Percentiles rank a stretch among this genome's conserved stretches.
Evolutionary conservation across 805 yeast species (phyloP).

Genomic region (Saccharomycopsis guyanensis): DNA sequence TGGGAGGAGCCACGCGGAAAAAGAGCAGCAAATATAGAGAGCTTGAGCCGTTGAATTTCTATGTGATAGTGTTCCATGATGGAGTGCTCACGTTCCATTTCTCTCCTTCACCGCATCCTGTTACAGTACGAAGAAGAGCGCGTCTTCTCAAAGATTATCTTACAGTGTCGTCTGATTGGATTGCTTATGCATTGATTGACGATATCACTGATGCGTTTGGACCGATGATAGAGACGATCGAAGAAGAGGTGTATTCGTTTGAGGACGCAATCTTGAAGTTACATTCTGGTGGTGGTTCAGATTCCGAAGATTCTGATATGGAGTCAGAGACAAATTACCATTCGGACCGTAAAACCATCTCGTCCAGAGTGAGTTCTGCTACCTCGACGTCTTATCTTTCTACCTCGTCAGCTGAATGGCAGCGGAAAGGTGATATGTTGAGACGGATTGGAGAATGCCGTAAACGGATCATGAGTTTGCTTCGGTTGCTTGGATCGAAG

Average conservation of each 20-base stretch:
- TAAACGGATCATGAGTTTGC: slow-evolving; percentile 84
- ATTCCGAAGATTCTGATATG: slow-evolving; percentile 31
- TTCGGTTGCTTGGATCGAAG: slow-evolving; percentile 78
- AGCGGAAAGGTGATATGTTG: slow-evolving; percentile 88
- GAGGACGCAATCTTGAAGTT: slow-evolving; percentile 84
- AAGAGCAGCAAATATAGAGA: slow-evolving; percentile 30
- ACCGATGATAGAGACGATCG: slow-evolving; percentile 91
- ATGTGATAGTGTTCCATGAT: slow-evolving; percentile 81
- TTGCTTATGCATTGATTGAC: slow-evolving; percentile 92
- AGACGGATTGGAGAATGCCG: slow-evolving; percentile 93
- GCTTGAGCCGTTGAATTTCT: slow-evolving; percentile 84
- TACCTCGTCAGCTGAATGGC: slow-evolving; percentile 63
- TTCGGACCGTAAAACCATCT: slow-evolving; percentile 11
- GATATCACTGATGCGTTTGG: slow-evolving; percentile 97
- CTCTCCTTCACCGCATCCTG: slow-evolving; percentile 92
- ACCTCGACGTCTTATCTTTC: slow-evolving; percentile 27
- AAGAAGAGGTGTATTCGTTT: slow-evolving; percentile 88
- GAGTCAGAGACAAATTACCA: slow-evolving; percentile 25
- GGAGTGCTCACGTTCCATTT: slow-evolving; percentile 93
- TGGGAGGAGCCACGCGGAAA: not conserved
- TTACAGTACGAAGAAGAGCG: slow-evolving; percentile 90
- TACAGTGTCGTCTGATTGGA: slow-evolving; percentile 92
- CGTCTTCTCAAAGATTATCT: slow-evolving; percentile 79
- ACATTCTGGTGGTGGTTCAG: slow-evolving; percentile 61
- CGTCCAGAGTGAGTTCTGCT: slow-evolving; percentile 14